A percentile compares a stretch with the other conserved stretches of the same genome.
These are phyloP conservation scores for Aureobasidium sp. DNA, from an alignment of 2,329 filamentous ascomycete genomes.

Conservation along the genomic window DNA sequence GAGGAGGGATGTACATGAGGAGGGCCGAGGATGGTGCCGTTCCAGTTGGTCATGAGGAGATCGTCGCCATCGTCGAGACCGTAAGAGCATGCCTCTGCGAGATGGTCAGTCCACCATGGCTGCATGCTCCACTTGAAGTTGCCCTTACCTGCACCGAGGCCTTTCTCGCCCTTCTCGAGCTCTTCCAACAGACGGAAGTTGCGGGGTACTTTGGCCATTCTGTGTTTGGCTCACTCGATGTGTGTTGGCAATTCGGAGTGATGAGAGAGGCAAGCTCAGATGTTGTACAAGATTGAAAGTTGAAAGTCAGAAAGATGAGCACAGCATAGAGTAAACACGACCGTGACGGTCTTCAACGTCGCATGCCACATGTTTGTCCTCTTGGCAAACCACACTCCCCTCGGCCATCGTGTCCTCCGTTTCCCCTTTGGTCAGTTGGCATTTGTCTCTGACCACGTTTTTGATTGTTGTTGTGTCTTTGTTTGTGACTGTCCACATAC, in stretches of 20 bases:
- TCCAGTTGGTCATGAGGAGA: slow-evolving; percentile 96
- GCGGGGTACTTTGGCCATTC: slow-evolving; percentile 73
- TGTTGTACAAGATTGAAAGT: neutral
- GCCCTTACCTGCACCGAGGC: slow-evolving; percentile 70
- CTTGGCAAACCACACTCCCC: slow-evolving; percentile 4
- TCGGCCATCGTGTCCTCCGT: slow-evolving; percentile 4
- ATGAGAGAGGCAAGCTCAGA: neutral
- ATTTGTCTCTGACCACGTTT: neutral
- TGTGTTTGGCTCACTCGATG: neutral
- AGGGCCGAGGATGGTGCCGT: slow-evolving; percentile 92
- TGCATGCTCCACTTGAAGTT: too few species aligned
- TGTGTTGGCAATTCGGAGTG: neutral
- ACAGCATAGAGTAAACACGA: neutral
- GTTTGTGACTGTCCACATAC: neutral
- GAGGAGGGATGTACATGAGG: slow-evolving; percentile 67
- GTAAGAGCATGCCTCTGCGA: slow-evolving; percentile 86
- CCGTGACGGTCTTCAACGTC: slow-evolving; percentile 1
- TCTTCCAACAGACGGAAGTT: slow-evolving; percentile 97
- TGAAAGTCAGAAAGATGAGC: neutral
- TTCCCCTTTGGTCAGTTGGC: neutral
- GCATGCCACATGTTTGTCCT: slow-evolving; percentile 10
- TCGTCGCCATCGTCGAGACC: slow-evolving; percentile 92
- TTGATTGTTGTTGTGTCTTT: neutral
- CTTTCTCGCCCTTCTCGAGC: slow-evolving; percentile 98
- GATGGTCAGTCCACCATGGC: neutral